phyloP scores from a whole-genome alignment of 2,329 filamentous ascomycete genomes.

The Boeremia exigua region DNA sequence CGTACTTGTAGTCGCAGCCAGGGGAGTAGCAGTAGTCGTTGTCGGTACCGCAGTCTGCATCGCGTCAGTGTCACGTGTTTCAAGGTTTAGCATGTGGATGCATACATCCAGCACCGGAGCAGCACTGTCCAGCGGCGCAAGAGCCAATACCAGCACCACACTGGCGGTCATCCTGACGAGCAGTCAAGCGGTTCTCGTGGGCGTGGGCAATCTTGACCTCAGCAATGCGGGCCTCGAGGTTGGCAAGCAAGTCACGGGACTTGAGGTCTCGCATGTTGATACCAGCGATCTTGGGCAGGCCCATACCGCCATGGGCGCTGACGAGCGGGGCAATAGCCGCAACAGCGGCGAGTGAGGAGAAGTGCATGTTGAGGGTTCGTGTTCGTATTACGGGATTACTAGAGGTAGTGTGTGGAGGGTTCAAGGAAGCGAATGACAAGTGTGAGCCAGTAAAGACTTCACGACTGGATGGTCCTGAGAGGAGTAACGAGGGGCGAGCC shows the following conservation, averaged over 20 bases:
- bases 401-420: slow-evolving; percentile 17
- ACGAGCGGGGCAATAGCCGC: slow-evolving; percentile 39
- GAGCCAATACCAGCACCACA: slow-evolving; percentile 41
- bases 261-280: slow-evolving; percentile 45
- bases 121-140: slow-evolving; percentile 45
- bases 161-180: slow-evolving; percentile 42
- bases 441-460: slow-evolving; percentile 31
- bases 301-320: slow-evolving; percentile 38
- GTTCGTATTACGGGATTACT: slow-evolving; percentile 36
- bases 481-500: slow-evolving; percentile 24
- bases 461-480: slow-evolving; percentile 35
- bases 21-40: slow-evolving; percentile 66
- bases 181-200: slow-evolving; percentile 24
- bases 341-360: slow-evolving; percentile 39
- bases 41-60: slow-evolving; percentile 58
- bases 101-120: slow-evolving; percentile 43
- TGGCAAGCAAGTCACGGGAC: slow-evolving; percentile 41
- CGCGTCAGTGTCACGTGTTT: slow-evolving; percentile 16
- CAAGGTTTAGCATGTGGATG: not conserved
- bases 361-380: slow-evolving; percentile 37
- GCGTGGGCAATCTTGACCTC: slow-evolving; percentile 30
- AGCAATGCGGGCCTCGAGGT: slow-evolving; percentile 33
- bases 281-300: slow-evolving; percentile 43
- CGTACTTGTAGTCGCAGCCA: slow-evolving; percentile 66
- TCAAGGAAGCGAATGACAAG: slow-evolving; percentile 42